Base-by-base conservation (phyloP, 2,329 filamentous ascomycete genomes). In the Chrysosporium queenslandicum region DNA sequence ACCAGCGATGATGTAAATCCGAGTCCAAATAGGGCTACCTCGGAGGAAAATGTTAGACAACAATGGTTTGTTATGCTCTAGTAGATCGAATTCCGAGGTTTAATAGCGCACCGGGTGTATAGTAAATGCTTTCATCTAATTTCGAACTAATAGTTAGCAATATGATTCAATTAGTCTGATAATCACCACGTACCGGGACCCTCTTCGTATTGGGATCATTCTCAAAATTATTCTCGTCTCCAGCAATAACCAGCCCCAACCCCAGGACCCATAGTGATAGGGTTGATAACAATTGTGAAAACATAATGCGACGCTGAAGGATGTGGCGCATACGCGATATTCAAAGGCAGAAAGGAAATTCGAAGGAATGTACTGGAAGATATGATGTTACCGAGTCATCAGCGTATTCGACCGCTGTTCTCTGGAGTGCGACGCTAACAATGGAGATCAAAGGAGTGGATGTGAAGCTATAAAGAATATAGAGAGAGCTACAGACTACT, bases 1-100 rank as follows among this genome's bases (percentile, higher is more conserved):
- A 98, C 91, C 92, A 98, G 67, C 92, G 85, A 74, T 87, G 95
- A 74, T 94, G 86, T 84, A 97, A 90, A 70, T 97, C 92, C 56
- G 89, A 92, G 73, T 98, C 92, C 62, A 98, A 82, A 72, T 96
- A 98, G 57, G 92, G 92, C 86, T 96, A 66, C 59, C 25, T 20
- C 16, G 18, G 27, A 4, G 42, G 2, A 5, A 9, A 34, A 25
- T 29, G 53, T 49, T 21, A 51, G 37, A 50, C 40, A 40, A 36
- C 43, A 6, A 21, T 1, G 9, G 7, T 8, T 23, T 11, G 11
- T 39, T 36, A 49, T 25, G 39, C 41, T 50, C 46, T 51, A 43
- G 25, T n/a, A 36, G 25, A 37, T 39, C 37, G 40, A 16, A 1
- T 39, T 41, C 45, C 12, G 30, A 20, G 53, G 25, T 37, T 59